These are phyloP conservation scores for Amanita exitialis DNA, from an alignment of 768 basidiomycete genomes.

Conservation along the genomic window DNA sequence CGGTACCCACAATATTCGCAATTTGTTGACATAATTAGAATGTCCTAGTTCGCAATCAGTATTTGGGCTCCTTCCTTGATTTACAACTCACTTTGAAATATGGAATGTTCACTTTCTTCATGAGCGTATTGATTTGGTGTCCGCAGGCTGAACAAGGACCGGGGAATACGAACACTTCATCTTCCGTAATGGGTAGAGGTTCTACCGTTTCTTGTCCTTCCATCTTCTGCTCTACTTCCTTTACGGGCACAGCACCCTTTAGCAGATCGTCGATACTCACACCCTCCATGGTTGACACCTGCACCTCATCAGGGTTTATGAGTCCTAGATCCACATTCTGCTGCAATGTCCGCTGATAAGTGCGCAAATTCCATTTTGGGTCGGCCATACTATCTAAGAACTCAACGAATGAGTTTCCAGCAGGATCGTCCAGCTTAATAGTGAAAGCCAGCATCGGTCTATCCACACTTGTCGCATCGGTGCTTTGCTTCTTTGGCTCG, in stretches of 20 bases:
- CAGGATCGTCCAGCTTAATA: slow-evolving; percentile 80
- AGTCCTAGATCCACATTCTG: slow-evolving; percentile 81
- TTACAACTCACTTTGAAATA: slow-evolving; percentile 74
- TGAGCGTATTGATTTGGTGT: slow-evolving; percentile 71
- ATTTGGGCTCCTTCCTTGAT: background rate
- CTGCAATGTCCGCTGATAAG: slow-evolving; percentile 67
- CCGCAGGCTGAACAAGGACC: slow-evolving; percentile 87
- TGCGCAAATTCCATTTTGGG: slow-evolving; percentile 85
- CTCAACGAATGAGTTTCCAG: slow-evolving; percentile 96
- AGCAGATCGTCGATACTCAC: background rate
- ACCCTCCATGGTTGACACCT: background rate
- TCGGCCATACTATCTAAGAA: slow-evolving; percentile 81
- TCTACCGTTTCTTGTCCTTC: slow-evolving; percentile 12
- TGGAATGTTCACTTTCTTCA: slow-evolving; percentile 95
- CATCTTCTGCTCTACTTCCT: slow-evolving; percentile 10
- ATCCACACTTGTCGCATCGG: background rate
- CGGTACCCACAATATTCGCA: slow-evolving; percentile 93
- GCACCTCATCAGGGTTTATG: slow-evolving; percentile 36
- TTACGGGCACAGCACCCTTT: slow-evolving; percentile 4
- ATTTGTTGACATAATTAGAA: slow-evolving; percentile 97
- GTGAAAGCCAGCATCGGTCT: slow-evolving; percentile 67
- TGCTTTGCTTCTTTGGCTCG: slow-evolving; percentile 25
- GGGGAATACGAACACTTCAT: slow-evolving; percentile 85
- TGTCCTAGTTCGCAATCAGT: slow-evolving; percentile 46
- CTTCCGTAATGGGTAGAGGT: slow-evolving; percentile 39